Evolutionary conservation across 225 moss, liverwort and hornwort species (phyloP).

Genomic region (Polytrichum commune): DNA sequence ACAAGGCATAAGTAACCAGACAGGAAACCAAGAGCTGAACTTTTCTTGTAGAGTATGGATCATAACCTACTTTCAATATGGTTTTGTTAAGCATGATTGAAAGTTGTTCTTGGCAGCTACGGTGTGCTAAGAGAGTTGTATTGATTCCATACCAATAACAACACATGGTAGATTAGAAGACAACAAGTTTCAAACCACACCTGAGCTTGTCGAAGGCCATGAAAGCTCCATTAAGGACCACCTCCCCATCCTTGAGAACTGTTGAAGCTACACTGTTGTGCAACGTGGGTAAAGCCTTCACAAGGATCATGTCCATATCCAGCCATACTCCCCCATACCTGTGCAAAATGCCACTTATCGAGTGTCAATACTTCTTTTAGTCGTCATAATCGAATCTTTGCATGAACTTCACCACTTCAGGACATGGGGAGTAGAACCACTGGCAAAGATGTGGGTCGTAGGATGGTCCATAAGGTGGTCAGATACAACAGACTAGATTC

Average conservation of each 20-base stretch:
- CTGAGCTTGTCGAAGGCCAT: conserved; percentile 80
- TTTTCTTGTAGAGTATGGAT: too few relatives aligned
- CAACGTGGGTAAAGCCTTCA: conserved; percentile 65
- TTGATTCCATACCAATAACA: too few relatives aligned
- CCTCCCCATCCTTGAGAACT: conserved; percentile 45
- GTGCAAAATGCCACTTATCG: conserved; percentile 21
- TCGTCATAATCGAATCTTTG: too few relatives aligned
- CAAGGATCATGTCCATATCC: conserved; percentile 82
- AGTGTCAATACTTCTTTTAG: not conserved
- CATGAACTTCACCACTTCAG: too few relatives aligned
- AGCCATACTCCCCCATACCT: conserved; percentile 96
- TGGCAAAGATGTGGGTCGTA: too few relatives aligned
- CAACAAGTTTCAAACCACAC: conserved; percentile 27
- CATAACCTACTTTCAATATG: too few relatives aligned
- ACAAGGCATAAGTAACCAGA: conserved; percentile 4
- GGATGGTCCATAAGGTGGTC: too few relatives aligned
- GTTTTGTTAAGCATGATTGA: not conserved
- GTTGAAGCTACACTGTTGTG: conserved; percentile 70
- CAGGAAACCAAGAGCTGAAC: not conserved
- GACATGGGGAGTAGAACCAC: too few relatives aligned
- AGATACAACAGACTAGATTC: too few relatives aligned
- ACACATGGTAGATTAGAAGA: too few relatives aligned
- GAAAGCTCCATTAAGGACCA: conserved; percentile 72
- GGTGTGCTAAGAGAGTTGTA: too few relatives aligned
- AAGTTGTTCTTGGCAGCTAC: conserved; percentile 10